Conservation (phyloP, 208 protist species). For the Phytomonas sp. region DNA sequence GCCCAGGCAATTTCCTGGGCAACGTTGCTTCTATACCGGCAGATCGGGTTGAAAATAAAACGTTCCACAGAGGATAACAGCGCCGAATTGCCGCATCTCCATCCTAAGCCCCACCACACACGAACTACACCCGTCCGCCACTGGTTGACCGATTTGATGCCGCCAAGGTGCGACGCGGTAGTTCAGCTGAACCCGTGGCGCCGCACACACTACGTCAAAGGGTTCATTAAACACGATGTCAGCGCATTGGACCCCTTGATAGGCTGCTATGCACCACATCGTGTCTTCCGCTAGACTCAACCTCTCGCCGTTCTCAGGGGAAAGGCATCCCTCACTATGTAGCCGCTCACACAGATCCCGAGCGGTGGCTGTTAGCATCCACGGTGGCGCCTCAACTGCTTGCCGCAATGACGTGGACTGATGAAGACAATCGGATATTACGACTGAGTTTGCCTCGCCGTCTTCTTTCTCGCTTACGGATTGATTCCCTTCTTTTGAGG, state of each 20-base stretch:
- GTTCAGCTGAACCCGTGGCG: constrained; percentile 29
- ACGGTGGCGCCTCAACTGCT: constrained; percentile 40
- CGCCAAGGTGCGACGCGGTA: constrained; percentile 73
- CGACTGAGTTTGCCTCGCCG: neutral
- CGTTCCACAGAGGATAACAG: constrained; percentile 27
- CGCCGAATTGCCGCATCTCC: constrained; percentile 57
- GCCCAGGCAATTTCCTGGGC: neutral
- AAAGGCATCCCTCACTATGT: constrained; percentile 5
- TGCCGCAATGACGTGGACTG: neutral
- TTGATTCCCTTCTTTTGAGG: neutral
- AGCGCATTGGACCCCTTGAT: constrained; percentile 35
- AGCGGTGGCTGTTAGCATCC: constrained; percentile 37
- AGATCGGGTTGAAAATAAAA: constrained; percentile 5
- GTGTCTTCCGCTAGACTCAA: neutral
- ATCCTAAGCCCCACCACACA: constrained; percentile 45
- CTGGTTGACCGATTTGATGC: constrained; percentile 51
- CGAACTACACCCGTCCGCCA: constrained; percentile 16
- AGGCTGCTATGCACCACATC: constrained; percentile 34
- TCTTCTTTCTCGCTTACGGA: neutral
- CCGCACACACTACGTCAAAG: constrained; percentile 50
- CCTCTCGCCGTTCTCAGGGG: constrained; percentile 1
- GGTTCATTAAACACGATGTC: constrained; percentile 36
- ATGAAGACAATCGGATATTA: neutral
- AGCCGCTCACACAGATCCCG: constrained; percentile 34
- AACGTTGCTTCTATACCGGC: neutral